phyloP scores from a whole-genome alignment of 768 basidiomycete species.

The Boletus tylopilopsis region DNA sequence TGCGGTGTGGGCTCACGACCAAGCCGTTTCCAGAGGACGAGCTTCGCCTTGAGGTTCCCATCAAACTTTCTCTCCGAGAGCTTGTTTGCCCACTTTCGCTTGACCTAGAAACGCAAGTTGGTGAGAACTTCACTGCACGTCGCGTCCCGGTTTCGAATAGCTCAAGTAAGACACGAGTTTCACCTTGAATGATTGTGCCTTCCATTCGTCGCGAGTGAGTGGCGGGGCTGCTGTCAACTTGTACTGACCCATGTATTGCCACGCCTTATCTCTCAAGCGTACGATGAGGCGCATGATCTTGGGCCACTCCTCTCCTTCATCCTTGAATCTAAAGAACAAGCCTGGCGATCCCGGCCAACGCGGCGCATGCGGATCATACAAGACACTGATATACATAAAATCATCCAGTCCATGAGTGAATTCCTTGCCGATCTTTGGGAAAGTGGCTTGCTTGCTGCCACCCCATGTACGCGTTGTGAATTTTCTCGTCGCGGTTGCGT shows the following conservation, averaged over 20 bases:
- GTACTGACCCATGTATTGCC: constrained; percentile 17
- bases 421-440: constrained; percentile 4
- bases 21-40: constrained; percentile 10
- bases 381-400: constrained; percentile 10
- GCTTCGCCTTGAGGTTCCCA: neutral
- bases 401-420: constrained; percentile 13
- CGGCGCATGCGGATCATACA: constrained; percentile 8
- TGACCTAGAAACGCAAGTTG: constrained; percentile 11
- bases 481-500: constrained; percentile 1
- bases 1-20: constrained; percentile 5
- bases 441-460: neutral
- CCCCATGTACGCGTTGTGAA: constrained; percentile 9
- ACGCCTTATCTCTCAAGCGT: constrained; percentile 1
- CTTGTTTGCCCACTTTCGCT: constrained; percentile 6
- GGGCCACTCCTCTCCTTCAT: constrained; percentile 5
- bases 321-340: constrained; percentile 6
- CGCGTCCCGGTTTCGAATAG: neutral
- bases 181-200: constrained; percentile 3
- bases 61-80: neutral
- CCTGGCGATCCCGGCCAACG: constrained; percentile 14
- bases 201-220: constrained; percentile 5
- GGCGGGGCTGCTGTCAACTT: constrained; percentile 6
- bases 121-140: too few relatives aligned
- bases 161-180: neutral
- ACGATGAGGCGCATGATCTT: constrained; percentile 15